Conservation (phyloP, 768 basidiomycete genomes). For the Leccinum aurantiacum region DNA sequence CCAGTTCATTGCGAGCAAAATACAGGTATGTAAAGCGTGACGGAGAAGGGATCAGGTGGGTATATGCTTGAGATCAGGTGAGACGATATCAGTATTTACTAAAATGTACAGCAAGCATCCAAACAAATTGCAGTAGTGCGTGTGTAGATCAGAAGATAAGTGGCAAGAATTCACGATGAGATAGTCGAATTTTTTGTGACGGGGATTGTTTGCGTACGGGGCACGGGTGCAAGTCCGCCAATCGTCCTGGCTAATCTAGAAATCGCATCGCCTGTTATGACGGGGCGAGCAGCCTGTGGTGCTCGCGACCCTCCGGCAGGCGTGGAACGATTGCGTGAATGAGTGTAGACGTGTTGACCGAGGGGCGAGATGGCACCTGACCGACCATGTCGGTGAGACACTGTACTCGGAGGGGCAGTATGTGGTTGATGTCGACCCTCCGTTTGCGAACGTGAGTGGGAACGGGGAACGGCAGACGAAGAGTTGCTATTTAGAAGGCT, state of each 20-base stretch:
- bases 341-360: slow-evolving; percentile 35
- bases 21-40: slow-evolving; percentile 21
- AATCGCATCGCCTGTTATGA: slow-evolving; percentile 71
- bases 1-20: slow-evolving; percentile 11
- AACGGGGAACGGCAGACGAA: slow-evolving; percentile 26
- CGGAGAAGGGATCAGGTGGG: slow-evolving; percentile 8
- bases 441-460: slow-evolving; percentile 59
- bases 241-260: slow-evolving; percentile 65
- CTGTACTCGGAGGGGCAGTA: slow-evolving; percentile 24
- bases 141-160: slow-evolving; percentile 14
- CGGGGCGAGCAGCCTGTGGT: slow-evolving; percentile 54
- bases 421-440: slow-evolving; percentile 43
- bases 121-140: slow-evolving; percentile 11
- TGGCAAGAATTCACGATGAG: slow-evolving; percentile 17
- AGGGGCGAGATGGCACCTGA: slow-evolving; percentile 48
- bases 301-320: slow-evolving; percentile 45
- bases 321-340: slow-evolving; percentile 65
- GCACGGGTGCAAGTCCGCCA: slow-evolving; percentile 35
- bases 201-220: slow-evolving; percentile 28
- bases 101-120: slow-evolving; percentile 14
- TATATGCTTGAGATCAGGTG: slow-evolving; percentile 23
- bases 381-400: slow-evolving; percentile 37
- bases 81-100: slow-evolving; percentile 15
- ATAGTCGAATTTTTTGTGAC: slow-evolving; percentile 30
- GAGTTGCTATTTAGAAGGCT: slow-evolving; percentile 34